Percentiles rank a stretch among this genome's conserved stretches.
Evolutionary conservation across 1,284 basidiomycete genomes (phyloP).

Genomic region (Leccinum subspadiceum): DNA sequence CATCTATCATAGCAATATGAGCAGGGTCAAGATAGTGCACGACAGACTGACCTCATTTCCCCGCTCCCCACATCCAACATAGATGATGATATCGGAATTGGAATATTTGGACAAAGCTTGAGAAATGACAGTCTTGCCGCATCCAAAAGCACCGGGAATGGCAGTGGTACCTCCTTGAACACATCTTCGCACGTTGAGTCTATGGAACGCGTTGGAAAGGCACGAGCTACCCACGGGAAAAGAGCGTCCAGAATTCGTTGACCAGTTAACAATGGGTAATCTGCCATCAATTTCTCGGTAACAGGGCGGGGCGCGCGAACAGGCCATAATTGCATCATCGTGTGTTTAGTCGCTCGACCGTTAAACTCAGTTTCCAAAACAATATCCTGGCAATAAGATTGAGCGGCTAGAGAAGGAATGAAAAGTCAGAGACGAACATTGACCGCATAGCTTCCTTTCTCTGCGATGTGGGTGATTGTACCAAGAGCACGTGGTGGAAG

Average conservation of each 20-base stretch:
- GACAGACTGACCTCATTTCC: constrained; percentile 71
- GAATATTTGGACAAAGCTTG: constrained; percentile 98
- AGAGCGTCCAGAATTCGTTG: constrained; percentile 97
- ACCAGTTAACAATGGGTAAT: constrained; percentile 92
- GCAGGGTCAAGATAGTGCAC: not conserved
- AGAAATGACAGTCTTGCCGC: constrained; percentile 96
- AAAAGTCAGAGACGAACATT: constrained; percentile 55
- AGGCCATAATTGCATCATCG: constrained; percentile 98
- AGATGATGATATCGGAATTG: constrained; percentile 99
- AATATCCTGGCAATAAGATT: constrained; percentile 62
- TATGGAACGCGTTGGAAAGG: not conserved
- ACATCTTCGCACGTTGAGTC: constrained; percentile 51
- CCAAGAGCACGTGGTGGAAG: constrained; percentile 91
- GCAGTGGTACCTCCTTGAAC: constrained; percentile 99
- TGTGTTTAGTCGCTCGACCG: constrained; percentile 91
- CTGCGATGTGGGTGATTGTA: constrained; percentile 91
- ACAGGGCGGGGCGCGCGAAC: constrained; percentile 97
- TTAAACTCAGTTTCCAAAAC: constrained; percentile 98
- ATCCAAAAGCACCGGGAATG: constrained; percentile 99
- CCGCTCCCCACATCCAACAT: constrained; percentile 96
- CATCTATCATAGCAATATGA: constrained; percentile 60
- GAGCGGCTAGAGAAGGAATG: constrained; percentile 1
- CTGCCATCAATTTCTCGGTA: constrained; percentile 90
- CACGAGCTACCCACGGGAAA: constrained; percentile 72
- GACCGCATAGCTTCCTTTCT: constrained; percentile 93